Evolutionary conservation across 108 stramenopile genomes (phyloP).

Genomic region (Nannochloropsis oceanica): DNA sequence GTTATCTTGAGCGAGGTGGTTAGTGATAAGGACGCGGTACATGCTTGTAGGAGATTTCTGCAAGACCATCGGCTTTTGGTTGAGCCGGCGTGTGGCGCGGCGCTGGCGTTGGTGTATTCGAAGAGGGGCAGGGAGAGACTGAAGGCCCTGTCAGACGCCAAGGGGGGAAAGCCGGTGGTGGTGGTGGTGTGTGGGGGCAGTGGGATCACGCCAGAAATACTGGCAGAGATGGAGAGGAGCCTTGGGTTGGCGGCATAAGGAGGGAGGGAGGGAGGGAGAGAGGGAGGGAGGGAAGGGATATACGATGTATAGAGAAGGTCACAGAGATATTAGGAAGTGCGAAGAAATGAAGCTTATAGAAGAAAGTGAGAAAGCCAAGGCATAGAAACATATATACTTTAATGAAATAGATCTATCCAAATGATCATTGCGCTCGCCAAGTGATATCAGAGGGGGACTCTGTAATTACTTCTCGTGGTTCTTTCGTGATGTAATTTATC

Average conservation of each 20-base stretch:
- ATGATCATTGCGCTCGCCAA: too few relatives aligned
- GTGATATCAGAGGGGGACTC: too few relatives aligned
- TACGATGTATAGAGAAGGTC: neutral
- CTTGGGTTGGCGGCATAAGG: neutral
- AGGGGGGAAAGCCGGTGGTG: constrained; percentile 1
- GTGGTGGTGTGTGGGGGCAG: constrained; percentile 18
- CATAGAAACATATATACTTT: too few relatives aligned
- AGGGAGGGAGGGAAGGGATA: neutral
- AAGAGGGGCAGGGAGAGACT: constrained; percentile 31
- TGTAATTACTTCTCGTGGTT: too few relatives aligned
- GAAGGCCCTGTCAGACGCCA: neutral
- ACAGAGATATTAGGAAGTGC: neutral
- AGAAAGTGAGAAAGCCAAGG: too few relatives aligned
- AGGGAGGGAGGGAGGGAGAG: neutral
- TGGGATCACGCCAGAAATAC: constrained; percentile 3
- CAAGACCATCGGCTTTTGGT: constrained; percentile 65
- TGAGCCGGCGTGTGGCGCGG: constrained; percentile 80
- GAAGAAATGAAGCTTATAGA: too few relatives aligned
- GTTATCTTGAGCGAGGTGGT: constrained; percentile 26
- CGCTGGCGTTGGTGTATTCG: constrained; percentile 56
- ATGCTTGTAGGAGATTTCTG: constrained; percentile 56
- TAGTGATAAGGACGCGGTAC: constrained; percentile 61
- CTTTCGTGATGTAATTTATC: too few relatives aligned
- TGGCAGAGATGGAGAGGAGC: neutral
- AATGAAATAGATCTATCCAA: too few relatives aligned